Percentiles rank a stretch among this genome's conserved stretches.
Evolutionary conservation across 2,329 filamentous ascomycete species (phyloP).

Genomic region (Fusarium sublunatum): DNA sequence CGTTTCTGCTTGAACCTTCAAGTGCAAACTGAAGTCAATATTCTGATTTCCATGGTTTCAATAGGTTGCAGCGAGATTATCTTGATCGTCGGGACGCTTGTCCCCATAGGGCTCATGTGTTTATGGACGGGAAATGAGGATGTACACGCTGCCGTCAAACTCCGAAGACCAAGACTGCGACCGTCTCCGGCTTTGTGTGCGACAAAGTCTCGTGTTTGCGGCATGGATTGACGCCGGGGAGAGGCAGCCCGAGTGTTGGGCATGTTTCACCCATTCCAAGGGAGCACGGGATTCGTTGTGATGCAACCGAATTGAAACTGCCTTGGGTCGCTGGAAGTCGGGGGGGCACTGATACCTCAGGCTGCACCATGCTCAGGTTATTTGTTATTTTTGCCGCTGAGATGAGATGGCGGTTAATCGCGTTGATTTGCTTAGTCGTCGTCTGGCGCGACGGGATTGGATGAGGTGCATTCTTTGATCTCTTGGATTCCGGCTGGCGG

Average conservation of each 20-base stretch:
- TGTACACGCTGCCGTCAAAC: slow-evolving; percentile 22
- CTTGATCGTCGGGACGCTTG: slow-evolving; percentile 9
- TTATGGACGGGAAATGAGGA: slow-evolving; percentile 32
- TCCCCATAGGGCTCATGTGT: slow-evolving; percentile 9
- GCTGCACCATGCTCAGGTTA: slow-evolving; percentile 16
- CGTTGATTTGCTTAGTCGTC: slow-evolving; percentile 12
- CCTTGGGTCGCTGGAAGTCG: slow-evolving; percentile 21
- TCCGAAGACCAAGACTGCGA: slow-evolving; percentile 15
- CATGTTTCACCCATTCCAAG: slow-evolving; percentile 38
- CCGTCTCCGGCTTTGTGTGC: slow-evolving; percentile 13
- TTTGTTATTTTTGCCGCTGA: slow-evolving; percentile 24
- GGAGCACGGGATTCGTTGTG: slow-evolving; percentile 31
- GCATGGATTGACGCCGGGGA: slow-evolving; percentile 38
- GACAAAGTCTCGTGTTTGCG: slow-evolving; percentile 16
- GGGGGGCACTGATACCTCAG: slow-evolving; percentile 15
- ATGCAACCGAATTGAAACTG: slow-evolving; percentile 43
- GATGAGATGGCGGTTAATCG: slow-evolving; percentile 33
- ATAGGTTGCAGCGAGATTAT: slow-evolving; percentile 3
- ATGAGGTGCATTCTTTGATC: slow-evolving; percentile 24
- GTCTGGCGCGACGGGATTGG: slow-evolving; percentile 35
- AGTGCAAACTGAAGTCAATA: not conserved
- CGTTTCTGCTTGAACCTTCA: slow-evolving; percentile 1
- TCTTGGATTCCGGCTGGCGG: slow-evolving; percentile 38
- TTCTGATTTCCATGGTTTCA: not conserved
- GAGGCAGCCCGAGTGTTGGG: slow-evolving; percentile 40